Evolutionary conservation across 805 yeast species (phyloP).

Genomic region (Ogataea sp.): DNA sequence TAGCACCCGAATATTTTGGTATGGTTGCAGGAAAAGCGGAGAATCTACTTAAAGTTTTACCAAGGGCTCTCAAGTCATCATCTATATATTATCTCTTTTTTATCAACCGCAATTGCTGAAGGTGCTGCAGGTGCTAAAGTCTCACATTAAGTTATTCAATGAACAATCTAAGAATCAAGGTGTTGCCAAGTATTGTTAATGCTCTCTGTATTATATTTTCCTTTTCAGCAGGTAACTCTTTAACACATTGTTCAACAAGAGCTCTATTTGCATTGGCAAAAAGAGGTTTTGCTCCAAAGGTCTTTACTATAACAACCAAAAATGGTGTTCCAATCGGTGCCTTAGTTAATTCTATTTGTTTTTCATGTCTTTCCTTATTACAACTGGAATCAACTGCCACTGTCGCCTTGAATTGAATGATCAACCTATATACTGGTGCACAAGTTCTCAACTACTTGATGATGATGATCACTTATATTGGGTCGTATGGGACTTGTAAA

Average conservation of each 20-base stretch:
- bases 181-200: constrained; percentile 71
- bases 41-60: constrained; percentile 49
- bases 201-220: constrained; percentile 69
- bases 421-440: constrained; percentile 22
- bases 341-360: constrained; percentile 24
- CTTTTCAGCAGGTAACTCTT: constrained; percentile 79
- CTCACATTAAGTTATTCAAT: constrained; percentile 83
- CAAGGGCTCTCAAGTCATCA: constrained; percentile 76
- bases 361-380: constrained; percentile 21
- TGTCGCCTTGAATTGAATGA: constrained; percentile 23
- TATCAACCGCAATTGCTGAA: constrained; percentile 48
- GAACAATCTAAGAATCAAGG: constrained; percentile 57
- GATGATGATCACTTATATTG: constrained; percentile 43
- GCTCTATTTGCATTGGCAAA: constrained; percentile 63
- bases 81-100: constrained; percentile 57
- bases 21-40: constrained; percentile 83
- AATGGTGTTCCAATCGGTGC: constrained; percentile 41
- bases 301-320: constrained; percentile 53
- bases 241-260: constrained; percentile 63
- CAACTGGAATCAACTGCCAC: constrained; percentile 27
- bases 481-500: constrained; percentile 54
- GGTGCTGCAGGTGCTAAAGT: constrained; percentile 72
- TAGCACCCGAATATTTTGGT: constrained; percentile 81
- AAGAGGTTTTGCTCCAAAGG: constrained; percentile 64
- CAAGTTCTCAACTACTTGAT: constrained; percentile 20